Evolutionary conservation across 208 protist genomes (phyloP), one percentile per base, ranked within the genome.

Genomic region (Crithidia bombi): DNA sequence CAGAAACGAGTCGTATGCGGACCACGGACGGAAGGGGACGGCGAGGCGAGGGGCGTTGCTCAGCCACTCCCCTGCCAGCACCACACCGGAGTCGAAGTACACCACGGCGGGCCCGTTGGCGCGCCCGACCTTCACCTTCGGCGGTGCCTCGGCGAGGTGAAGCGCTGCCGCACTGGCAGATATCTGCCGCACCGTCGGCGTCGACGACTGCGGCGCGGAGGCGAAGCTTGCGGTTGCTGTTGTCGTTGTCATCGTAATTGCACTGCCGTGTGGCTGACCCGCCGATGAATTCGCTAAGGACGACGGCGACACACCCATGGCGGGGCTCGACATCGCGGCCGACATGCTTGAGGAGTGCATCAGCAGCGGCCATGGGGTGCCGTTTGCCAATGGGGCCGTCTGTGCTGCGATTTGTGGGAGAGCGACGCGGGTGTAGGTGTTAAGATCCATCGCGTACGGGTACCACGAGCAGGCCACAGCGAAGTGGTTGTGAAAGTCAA

Each of bases 51-150:
- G 87, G 30, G 77, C 30, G 72, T 94, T 92, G 57, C 83, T 74
- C 30, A 86, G 51, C 74, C 79, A 96, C 47, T 83, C 61, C 30
- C 64, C 77, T 5, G 69, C 63, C 9, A 94, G 17, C 54, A 78
- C 73, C 7, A 94, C 81, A 47, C 89, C 89, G 5, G 83, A 90
- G 11, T 82, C 68, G 63, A 85, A 93, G 39, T 90, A 73, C 7
- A 92, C 82, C 38, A 79, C 47, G 19, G 81, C 86, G 0, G 58
- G 3, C 17, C 78, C 77, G 46, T 79, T 79, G 17, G 79, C 66
- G 52, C 74, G 66, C 17, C 82, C 82, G 5, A 93, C 72, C 5
- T 46, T 21, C 0, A 77, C 17, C 28, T 41, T 70, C 14, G 64
- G n/a, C 21, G 63, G 71, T 14, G 64, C 28, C 4, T 71, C 65